Evolutionary conservation across 2,329 filamentous ascomycete genomes (phyloP).

Genomic region (Daldinia sp.): DNA sequence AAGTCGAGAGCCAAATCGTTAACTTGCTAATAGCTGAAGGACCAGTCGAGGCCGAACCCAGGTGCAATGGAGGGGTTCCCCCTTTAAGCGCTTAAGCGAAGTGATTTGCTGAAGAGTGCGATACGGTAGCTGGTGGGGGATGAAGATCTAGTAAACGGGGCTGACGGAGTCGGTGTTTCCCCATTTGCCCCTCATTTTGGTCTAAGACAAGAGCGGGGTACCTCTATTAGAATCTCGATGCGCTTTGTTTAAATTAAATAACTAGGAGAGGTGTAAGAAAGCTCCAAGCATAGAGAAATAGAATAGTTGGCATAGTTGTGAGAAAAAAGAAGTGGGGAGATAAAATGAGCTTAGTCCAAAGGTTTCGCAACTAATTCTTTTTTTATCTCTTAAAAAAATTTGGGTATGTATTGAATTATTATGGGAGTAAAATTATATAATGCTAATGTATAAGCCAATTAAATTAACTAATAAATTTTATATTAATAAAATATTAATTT

Average conservation of each 20-base stretch:
- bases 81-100: constrained; percentile 23
- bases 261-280: no score
- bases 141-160: constrained; percentile 17
- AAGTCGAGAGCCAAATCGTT: constrained; percentile 13
- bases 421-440: no score
- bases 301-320: not conserved
- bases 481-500: no score
- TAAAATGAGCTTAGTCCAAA: not conserved
- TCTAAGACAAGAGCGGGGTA: constrained; percentile 3
- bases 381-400: no score
- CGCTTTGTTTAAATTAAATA: not conserved
- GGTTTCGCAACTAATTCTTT: constrained; percentile 6
- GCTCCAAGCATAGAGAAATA: not conserved
- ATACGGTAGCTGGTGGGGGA: constrained; percentile 16
- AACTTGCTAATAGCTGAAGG: constrained; percentile 24
- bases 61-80: constrained; percentile 4
- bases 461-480: no score
- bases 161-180: constrained; percentile 9
- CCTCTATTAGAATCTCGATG: constrained; percentile 3
- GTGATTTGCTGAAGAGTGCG: not conserved
- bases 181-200: constrained; percentile 3
- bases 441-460: no score
- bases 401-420: no score
- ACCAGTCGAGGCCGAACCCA: constrained; percentile 6
- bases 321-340: not conserved